phyloP scores from a whole-genome alignment of 371 early-diverging fungal species.

The Mortierella sp. region DNA sequence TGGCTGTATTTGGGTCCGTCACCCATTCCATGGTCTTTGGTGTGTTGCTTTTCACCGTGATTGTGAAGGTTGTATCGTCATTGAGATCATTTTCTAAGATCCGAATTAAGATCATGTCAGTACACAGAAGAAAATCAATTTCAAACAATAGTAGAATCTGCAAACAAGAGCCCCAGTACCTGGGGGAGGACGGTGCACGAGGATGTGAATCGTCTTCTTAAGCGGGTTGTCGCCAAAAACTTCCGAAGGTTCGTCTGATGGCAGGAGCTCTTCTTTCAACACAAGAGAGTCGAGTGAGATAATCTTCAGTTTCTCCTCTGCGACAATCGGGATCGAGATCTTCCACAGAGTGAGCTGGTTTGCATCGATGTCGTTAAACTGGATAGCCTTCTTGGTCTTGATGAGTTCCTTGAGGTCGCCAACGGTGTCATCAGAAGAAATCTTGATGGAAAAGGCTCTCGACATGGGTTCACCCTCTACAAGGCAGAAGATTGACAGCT shows the following conservation, averaged over 20 bases:
- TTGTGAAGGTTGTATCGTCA: not conserved
- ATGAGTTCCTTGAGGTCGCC: too few species aligned
- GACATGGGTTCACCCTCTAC: too few species aligned
- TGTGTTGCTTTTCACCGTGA: not conserved
- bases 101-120: not conserved
- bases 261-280: not conserved
- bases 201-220: not conserved
- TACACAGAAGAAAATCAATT: too few species aligned
- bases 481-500: too few species aligned
- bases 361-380: not conserved
- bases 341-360: constrained; percentile 12
- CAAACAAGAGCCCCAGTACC: too few species aligned
- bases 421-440: too few species aligned
- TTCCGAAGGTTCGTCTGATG: not conserved
- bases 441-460: too few species aligned
- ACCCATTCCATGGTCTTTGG: not conserved
- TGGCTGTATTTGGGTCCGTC: not conserved
- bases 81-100: not conserved
- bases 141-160: too few species aligned
- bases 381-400: too few species aligned
- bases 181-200: not conserved
- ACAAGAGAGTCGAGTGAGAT: constrained; percentile 2
- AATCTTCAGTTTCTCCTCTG: not conserved
- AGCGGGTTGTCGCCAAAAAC: not conserved
- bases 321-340: not conserved